Conservation (phyloP, 108 stramenopile genomes). For the Cyclotella cryptica region DNA sequence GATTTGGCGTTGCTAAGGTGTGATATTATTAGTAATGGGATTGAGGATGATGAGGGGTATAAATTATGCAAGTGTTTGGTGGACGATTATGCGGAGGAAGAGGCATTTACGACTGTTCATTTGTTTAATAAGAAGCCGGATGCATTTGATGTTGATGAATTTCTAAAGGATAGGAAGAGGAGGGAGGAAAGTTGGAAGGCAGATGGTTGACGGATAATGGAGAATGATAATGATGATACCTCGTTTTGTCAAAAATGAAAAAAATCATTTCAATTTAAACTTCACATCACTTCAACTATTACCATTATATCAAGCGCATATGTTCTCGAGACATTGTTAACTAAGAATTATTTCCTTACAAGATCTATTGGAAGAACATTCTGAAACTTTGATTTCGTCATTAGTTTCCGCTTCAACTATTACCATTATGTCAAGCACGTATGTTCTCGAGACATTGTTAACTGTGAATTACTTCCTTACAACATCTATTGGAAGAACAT, state of each 20-base stretch:
- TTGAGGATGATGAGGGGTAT: conserved; percentile 75
- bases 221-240: too few relatives aligned
- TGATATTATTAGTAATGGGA: conserved; percentile 79
- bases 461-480: not conserved
- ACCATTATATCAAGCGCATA: too few relatives aligned
- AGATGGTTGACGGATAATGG: not conserved
- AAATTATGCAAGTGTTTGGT: conserved; percentile 64
- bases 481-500: not conserved
- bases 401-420: too few relatives aligned
- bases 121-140: conserved; percentile 80
- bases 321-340: too few relatives aligned
- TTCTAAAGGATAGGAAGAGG: conserved; percentile 62
- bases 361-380: not conserved
- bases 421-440: too few relatives aligned
- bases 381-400: not conserved
- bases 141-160: conserved; percentile 79
- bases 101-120: conserved; percentile 62
- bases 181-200: conserved; percentile 68
- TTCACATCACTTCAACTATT: too few relatives aligned
- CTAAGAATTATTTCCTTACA: not conserved
- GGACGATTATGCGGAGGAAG: conserved; percentile 65
- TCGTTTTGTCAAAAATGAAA: too few relatives aligned
- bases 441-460: too few relatives aligned
- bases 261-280: too few relatives aligned
- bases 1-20: conserved; percentile 73